Base-by-base conservation (phyloP, 108 stramenopile genomes). In the Hondaea fermentalgiana region DNA sequence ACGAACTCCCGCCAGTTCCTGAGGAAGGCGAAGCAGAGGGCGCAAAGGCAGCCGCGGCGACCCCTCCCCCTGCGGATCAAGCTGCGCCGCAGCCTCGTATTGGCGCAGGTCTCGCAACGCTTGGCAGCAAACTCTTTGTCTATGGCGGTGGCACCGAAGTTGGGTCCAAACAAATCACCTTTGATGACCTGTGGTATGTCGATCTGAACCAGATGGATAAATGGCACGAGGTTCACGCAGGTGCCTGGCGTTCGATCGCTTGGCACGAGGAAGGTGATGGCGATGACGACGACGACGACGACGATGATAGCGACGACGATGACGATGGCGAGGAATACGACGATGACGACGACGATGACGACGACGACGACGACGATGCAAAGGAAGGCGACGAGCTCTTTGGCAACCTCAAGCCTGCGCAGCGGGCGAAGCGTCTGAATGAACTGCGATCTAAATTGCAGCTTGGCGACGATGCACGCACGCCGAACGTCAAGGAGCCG, bases 171-270 rank as follows among this genome's bases (percentile, higher is more conserved):
- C 60, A 88, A 23, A 35, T 88, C 0, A 60, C 60, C 2, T 44
- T 88, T 5, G 88, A 88, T 23, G 88, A 88, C 47, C n/a, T 64
- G 0, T 88, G 88, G 88, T 64, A 23, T 44, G 60, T 60, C 4
- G 88, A 88, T 60, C 42, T 59, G 49, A 88, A 88, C 51, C 76
- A 83, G 51, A 83, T 83, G 76, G 76, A 83, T 23, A 47, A 23
- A 45, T 83, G 76, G 76, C 45, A 47, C n/a, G 76, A 83, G 51
- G 49, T 83, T 6, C 19, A 53, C 51, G 0, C 76, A 17, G 76
- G 76, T 6, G 6, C 45, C 49, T 83, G 76, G 76, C 76, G 76
- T 45, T 12, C 45, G 45, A 83, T 83, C 3, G 76, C 76, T 0
- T 83, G 76, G 76, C n/a, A 83, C 25, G 76, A 53, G 25, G 76